Conservation (phyloP, 352 stramenopile genomes). For the Pythium aphanidermatum region DNA sequence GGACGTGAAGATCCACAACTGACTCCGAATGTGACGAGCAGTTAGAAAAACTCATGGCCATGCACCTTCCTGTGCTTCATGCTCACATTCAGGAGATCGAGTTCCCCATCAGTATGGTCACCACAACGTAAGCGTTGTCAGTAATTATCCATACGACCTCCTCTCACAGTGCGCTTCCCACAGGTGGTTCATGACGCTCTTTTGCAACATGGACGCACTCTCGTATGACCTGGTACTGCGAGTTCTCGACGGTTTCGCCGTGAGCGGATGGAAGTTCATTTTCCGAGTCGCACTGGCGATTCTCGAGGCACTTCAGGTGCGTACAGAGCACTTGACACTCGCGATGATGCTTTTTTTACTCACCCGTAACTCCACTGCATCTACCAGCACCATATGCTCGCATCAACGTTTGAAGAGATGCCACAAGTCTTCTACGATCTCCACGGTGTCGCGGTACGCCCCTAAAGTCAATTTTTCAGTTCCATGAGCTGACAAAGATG, state of each 20-base stretch:
- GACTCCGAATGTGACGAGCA: constrained; percentile 11
- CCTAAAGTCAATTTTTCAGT: not conserved
- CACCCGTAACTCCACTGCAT: no score
- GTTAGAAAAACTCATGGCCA: constrained; percentile 42
- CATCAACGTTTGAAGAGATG: constrained; percentile 63
- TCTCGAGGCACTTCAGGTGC: constrained; percentile 43
- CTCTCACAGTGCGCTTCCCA: not conserved
- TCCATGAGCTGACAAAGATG: no score
- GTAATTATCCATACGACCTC: no score
- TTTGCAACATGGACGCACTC: constrained; percentile 68
- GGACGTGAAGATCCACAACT: not conserved
- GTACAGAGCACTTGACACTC: not conserved
- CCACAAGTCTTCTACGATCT: constrained; percentile 73
- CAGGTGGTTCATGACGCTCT: constrained; percentile 83
- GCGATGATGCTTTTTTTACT: no score
- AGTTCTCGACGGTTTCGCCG: constrained; percentile 59
- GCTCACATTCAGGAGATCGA: constrained; percentile 47
- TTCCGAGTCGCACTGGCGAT: constrained; percentile 60
- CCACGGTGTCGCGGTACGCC: constrained; percentile 49
- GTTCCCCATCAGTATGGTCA: constrained; percentile 64
- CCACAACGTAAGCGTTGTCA: constrained; percentile 55
- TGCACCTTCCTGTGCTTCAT: constrained; percentile 34
- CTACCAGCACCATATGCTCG: constrained; percentile 51
- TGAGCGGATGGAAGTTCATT: constrained; percentile 67
- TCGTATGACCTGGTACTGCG: constrained; percentile 51